phyloP scores from a whole-genome alignment of 2,329 filamentous ascomycete genomes.

The Penicillium sp. region DNA sequence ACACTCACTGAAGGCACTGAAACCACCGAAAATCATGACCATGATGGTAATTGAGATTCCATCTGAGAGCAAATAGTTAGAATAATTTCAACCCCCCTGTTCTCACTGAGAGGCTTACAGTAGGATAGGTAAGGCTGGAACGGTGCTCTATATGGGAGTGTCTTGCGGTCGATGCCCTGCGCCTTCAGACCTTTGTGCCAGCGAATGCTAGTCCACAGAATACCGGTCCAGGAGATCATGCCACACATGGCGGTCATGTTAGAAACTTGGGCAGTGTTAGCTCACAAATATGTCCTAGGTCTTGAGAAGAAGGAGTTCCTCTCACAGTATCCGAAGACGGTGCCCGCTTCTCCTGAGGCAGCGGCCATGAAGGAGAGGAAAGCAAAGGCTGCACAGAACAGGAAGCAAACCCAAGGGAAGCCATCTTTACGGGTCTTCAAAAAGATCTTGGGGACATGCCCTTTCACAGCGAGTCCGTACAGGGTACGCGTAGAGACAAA shows the following conservation, averaged over 20 bases:
- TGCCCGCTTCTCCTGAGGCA: conserved; percentile 14
- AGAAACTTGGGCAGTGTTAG: conserved; percentile 10
- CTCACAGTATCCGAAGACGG: conserved; percentile 20
- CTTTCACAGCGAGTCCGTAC: conserved; percentile 9
- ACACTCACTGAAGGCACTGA: conserved; percentile 23
- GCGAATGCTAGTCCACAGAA: conserved; percentile 21
- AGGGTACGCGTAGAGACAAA: conserved; percentile 11
- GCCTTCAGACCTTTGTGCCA: conserved; percentile 24
- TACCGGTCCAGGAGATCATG: conserved; percentile 19
- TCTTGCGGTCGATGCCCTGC: conserved; percentile 24
- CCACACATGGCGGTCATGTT: conserved; percentile 21
- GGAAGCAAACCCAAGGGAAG: conserved; percentile 16
- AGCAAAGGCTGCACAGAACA: conserved; percentile 16
- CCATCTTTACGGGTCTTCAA: conserved; percentile 17
- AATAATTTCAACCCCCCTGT: background rate
- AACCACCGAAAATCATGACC: conserved; percentile 26
- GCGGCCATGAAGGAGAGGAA: conserved; percentile 21
- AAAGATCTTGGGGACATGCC: conserved; percentile 12
- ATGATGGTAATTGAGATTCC: conserved; percentile 20
- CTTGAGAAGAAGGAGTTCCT: background rate
- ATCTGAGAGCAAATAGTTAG: conserved; percentile 7
- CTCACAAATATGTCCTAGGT: background rate
- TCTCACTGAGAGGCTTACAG: conserved; percentile 2
- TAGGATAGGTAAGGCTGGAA: conserved; percentile 14
- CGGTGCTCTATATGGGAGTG: conserved; percentile 14